Evolutionary conservation across 108 stramenopile genomes (phyloP), one percentile per base, ranked within the genome.

Genomic region (Nitzschia palea): DNA sequence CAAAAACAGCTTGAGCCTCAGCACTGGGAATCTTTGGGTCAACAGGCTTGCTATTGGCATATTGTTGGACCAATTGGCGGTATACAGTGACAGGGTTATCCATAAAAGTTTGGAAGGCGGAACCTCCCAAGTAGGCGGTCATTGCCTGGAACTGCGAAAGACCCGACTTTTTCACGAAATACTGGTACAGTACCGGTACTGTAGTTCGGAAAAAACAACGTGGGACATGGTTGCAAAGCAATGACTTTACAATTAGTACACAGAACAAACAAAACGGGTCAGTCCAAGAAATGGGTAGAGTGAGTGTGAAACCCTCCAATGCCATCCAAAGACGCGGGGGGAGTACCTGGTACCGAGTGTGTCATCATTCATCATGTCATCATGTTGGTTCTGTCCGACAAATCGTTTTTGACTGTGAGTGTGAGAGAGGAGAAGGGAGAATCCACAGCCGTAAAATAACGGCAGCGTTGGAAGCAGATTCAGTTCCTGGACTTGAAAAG

Each of bases 1-100:
- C 74, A 72, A 95, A 95, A 29, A 92, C 85, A 12, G 91, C 94
- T 26, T 75, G 79, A 40, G 94, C 90, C 73, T 95, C 91, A 10
- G 77, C 69, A 2, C 67, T 40, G 29, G 94, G 87, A 34, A 95
- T 68, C 55, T 85, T 88, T 31, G 91, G 94, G 59, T 89, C 89
- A 44, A 92, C 89, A 14, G 87, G 76, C 48, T 92, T 95, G 1
- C 94, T 88, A 20, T 82, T 80, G 31, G 94, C 94, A 58, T 89
- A 95, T 65, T 95, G 94, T 67, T 95, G 94, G 12, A 95, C 91
- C 9, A 95, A 79, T 64, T 95, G 94, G 45, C 94, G 87, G 79
- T 95, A 95, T 30, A 91, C 90, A 52, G 94, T 95, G 10, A 95
- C 87, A 17, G 94, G 94, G 59, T 95, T 95, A 62, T 95, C 94